Evolutionary conservation across 2,329 filamentous ascomycete genomes (phyloP).

Genomic region (Penicillium rolfsii): DNA sequence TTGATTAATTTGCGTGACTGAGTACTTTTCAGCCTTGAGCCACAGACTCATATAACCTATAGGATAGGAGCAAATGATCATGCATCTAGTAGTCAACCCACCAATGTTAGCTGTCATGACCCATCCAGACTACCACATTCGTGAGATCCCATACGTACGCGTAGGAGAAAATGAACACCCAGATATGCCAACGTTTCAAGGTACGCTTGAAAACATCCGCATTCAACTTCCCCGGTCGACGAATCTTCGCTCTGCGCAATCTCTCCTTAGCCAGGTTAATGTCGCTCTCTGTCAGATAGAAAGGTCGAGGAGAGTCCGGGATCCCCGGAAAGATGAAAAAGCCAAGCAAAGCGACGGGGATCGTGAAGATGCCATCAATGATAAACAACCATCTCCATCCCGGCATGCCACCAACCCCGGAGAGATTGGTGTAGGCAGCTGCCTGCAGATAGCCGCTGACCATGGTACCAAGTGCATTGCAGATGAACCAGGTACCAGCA

Average conservation of each 20-base stretch:
- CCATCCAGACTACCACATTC: not conserved
- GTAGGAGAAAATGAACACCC: constrained; percentile 54
- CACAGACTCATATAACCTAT: constrained; percentile 56
- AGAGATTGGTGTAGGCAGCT: constrained; percentile 57
- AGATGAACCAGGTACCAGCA: constrained; percentile 58
- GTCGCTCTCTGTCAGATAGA: constrained; percentile 43
- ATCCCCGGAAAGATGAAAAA: constrained; percentile 54
- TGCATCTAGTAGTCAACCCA: constrained; percentile 37
- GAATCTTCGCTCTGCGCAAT: constrained; percentile 28
- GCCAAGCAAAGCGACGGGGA: constrained; percentile 59
- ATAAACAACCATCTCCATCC: constrained; percentile 63
- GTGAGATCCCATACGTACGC: constrained; percentile 43
- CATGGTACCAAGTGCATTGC: constrained; percentile 58
- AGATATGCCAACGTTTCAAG: constrained; percentile 56
- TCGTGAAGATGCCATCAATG: constrained; percentile 60
- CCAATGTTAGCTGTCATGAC: not conserved
- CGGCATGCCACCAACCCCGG: constrained; percentile 53
- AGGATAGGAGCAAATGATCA: constrained; percentile 53
- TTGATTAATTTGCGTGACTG: constrained; percentile 54
- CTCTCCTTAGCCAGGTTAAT: constrained; percentile 44
- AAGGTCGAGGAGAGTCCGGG: constrained; percentile 48
- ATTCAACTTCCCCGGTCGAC: constrained; percentile 47
- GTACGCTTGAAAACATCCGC: constrained; percentile 53
- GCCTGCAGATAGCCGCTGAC: constrained; percentile 62
- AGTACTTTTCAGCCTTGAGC: constrained; percentile 56